phyloP scores from a whole-genome alignment of 192 early-diverging fungal species.

The Backusella psychrophila region DNA sequence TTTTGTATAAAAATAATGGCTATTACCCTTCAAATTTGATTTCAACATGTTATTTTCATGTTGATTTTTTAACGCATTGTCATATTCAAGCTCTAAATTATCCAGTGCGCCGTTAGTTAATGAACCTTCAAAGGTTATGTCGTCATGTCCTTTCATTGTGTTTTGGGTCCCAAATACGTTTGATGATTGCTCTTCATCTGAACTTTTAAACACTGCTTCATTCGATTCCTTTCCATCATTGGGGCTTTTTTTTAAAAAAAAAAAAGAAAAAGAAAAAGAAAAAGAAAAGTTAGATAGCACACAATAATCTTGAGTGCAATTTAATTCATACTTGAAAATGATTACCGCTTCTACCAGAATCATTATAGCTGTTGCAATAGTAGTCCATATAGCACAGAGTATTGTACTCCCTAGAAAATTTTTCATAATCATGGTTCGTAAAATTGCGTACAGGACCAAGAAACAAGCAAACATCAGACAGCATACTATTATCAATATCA shows the following conservation, averaged over 20 bases:
- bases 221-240: not conserved
- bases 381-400: constrained; percentile 21
- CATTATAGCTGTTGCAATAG: constrained; percentile 5
- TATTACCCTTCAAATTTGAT: not conserved
- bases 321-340: constrained; percentile 13
- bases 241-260: not conserved
- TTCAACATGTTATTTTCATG: not conserved
- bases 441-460: constrained; percentile 27
- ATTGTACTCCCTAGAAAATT: constrained; percentile 6
- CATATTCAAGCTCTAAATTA: not conserved
- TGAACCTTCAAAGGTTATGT: not conserved
- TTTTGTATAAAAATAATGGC: not conserved
- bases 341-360: constrained; percentile 23
- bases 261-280: no score
- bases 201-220: not conserved
- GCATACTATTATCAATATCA: constrained; percentile 19
- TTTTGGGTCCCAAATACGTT: not conserved
- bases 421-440: constrained; percentile 22
- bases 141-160: not conserved
- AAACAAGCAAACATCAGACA: constrained; percentile 21
- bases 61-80: not conserved
- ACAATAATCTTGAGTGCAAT: not conserved
- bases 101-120: constrained; percentile 3
- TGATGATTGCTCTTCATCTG: not conserved
- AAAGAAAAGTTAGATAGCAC: no score